A percentile compares a stretch with the other conserved stretches of the same genome.
phyloP scores from a whole-genome alignment of 1,284 basidiomycete genomes.

The Volvariella surrecta region DNA sequence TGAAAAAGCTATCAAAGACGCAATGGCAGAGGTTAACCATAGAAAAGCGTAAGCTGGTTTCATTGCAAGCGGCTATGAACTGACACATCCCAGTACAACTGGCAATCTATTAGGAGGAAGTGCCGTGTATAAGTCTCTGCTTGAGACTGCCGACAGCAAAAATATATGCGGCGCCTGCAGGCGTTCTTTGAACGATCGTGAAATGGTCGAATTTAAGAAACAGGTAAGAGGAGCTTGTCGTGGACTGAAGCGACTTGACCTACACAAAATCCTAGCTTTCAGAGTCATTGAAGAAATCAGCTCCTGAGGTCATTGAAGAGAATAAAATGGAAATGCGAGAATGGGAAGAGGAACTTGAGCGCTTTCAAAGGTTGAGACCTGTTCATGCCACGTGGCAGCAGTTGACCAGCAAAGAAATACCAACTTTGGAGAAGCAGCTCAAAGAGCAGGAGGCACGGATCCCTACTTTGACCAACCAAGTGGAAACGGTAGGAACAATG shows the following conservation, averaged over 20 bases:
- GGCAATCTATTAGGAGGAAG: constrained; percentile 30
- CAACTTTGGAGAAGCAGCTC: constrained; percentile 59
- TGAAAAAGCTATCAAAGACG: constrained; percentile 50
- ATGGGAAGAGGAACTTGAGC: constrained; percentile 57
- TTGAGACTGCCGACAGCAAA: constrained; percentile 52
- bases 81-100: constrained; percentile 13
- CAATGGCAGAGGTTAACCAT: constrained; percentile 42
- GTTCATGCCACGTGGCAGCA: constrained; percentile 42
- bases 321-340: constrained; percentile 40
- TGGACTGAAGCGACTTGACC: neutral
- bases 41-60: constrained; percentile 31
- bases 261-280: neutral
- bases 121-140: constrained; percentile 56
- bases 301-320: constrained; percentile 29
- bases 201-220: constrained; percentile 58
- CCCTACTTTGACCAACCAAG: constrained; percentile 38
- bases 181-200: constrained; percentile 56
- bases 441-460: constrained; percentile 40
- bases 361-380: constrained; percentile 51
- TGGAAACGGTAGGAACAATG: constrained; percentile 46
- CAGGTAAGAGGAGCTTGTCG: constrained; percentile 32
- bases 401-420: constrained; percentile 55
- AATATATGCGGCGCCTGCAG: constrained; percentile 75
- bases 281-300: constrained; percentile 48
- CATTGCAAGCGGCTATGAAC: constrained; percentile 1